These are phyloP conservation scores for Apiosordaria backusii DNA, from an alignment of 495 filamentous ascomycete species.

Conservation along the genomic window DNA sequence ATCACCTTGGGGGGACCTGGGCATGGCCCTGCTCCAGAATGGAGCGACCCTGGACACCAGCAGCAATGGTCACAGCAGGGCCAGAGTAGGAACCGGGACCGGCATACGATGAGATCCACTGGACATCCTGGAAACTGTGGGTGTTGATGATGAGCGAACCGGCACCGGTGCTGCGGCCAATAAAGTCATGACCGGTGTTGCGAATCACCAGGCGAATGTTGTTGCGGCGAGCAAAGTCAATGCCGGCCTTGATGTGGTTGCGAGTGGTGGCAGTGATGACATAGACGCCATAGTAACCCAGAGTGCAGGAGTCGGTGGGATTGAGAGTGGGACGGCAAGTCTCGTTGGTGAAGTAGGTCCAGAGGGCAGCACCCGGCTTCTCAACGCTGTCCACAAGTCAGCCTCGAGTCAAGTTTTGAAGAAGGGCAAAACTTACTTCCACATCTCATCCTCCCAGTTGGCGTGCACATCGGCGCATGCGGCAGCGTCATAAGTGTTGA, in stretches of 20 bases:
- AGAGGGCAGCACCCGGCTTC: slow-evolving; percentile 37
- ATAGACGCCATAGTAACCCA: slow-evolving; percentile 53
- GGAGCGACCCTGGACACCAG: slow-evolving; percentile 52
- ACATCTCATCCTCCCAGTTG: slow-evolving; percentile 36
- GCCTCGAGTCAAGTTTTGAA: not conserved
- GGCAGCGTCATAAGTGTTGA: slow-evolving; percentile 39
- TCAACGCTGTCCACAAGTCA: slow-evolving; percentile 26
- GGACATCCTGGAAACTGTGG: slow-evolving; percentile 52
- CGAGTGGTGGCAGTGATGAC: slow-evolving; percentile 43
- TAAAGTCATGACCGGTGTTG: slow-evolving; percentile 59
- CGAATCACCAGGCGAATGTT: slow-evolving; percentile 59
- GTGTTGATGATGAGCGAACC: slow-evolving; percentile 60
- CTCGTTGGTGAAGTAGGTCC: slow-evolving; percentile 41
- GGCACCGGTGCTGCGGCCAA: slow-evolving; percentile 52
- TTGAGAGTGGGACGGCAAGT: slow-evolving; percentile 48
- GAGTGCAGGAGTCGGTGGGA: slow-evolving; percentile 44
- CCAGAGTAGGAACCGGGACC: slow-evolving; percentile 32
- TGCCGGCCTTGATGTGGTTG: slow-evolving; percentile 42
- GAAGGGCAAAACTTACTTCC: slow-evolving; percentile 28
- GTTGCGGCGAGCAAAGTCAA: slow-evolving; percentile 51
- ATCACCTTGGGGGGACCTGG: slow-evolving; percentile 40
- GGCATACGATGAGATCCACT: slow-evolving; percentile 39
- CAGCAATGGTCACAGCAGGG: slow-evolving; percentile 50
- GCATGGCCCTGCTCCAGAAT: slow-evolving; percentile 43
- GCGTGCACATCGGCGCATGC: slow-evolving; percentile 34